Base-by-base conservation (phyloP, 768 basidiomycete genomes). In the Mycena vulgaris region DNA sequence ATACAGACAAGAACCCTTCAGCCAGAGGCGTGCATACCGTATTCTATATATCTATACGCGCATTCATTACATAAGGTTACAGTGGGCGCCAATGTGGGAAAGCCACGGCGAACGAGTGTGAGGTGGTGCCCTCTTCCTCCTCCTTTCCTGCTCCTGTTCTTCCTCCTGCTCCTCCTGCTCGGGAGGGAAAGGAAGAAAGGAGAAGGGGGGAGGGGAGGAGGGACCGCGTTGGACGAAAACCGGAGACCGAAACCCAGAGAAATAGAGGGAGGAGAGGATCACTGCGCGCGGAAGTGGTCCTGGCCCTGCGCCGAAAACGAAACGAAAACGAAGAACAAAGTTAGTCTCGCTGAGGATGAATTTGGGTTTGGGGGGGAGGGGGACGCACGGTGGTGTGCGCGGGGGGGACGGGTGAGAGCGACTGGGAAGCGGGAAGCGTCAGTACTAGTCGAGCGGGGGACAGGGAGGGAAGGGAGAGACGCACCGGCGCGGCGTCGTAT, bases 311-410 rank as follows among this genome's bases (percentile, higher is more conserved):
- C 33, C 33, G 7, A 40, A 21, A 59, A 30, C n/a, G 1, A 30
- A 25, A 17, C 8, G 8, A 16, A 25, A 16, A 4, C 10, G 14
- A n/a, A n/a, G n/a, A n/a, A n/a, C n/a, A n/a, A n/a, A n/a, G n/a
- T n/a, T n/a, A n/a, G n/a, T n/a, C n/a, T n/a, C n/a, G n/a, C n/a
- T n/a, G n/a, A n/a, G n/a, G n/a, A n/a, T n/a, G n/a, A n/a, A n/a
- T n/a, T 9, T 17, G 14, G 19, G 33, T 19, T 21, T 28, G 39
- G 31, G 11, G 25, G 2, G 11, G 23, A 28, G 11, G 47, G 13
- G 61, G 35, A 62, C 61, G 35, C 17, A 63, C 62, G 27, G 62
- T 63, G 39, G 62, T 63, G 28, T 52, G 62, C 4, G 62, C 62
- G 3, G 37, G 27, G 13, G 62, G 62, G 13, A 39, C 35, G 11